Conservation (phyloP, 2,329 filamentous ascomycete genomes). For the Sclerotinia trifoliorum region DNA sequence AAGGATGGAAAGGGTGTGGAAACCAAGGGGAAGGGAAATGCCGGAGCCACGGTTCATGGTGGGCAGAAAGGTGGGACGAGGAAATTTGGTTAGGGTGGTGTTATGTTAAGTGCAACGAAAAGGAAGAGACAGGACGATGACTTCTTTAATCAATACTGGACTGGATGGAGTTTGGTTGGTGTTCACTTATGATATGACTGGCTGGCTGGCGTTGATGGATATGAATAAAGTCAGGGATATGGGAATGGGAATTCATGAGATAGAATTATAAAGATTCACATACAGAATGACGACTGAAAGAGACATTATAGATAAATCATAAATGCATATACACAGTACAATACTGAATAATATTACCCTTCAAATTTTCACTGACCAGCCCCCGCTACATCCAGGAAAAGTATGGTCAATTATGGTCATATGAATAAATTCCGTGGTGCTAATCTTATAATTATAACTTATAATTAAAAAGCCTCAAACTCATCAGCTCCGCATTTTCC, state of each 20-base stretch:
- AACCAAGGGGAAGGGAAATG: constrained; percentile 38
- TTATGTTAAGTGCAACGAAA: too few relatives aligned
- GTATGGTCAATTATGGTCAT: too few relatives aligned
- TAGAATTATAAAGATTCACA: neutral
- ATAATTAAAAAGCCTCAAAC: too few relatives aligned
- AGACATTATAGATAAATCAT: too few relatives aligned
- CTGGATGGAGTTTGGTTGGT: neutral
- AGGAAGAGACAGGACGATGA: neutral
- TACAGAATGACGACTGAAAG: neutral
- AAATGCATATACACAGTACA: too few relatives aligned
- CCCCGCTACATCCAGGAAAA: too few relatives aligned
- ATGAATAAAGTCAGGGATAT: neutral
- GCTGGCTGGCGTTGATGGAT: neutral
- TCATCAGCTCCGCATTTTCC: too few relatives aligned
- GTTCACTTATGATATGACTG: neutral
- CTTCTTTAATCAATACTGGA: neutral
- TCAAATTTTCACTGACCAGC: too few relatives aligned
- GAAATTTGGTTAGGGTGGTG: constrained; percentile 6
- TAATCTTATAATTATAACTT: too few relatives aligned
- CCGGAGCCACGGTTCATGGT: constrained; percentile 35
- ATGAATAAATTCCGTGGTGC: too few relatives aligned
- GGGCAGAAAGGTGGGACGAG: constrained; percentile 28
- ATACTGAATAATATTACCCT: too few relatives aligned
- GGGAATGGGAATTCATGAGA: neutral
- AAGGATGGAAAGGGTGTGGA: constrained; percentile 40